These are phyloP conservation scores for Synchytrium microbalum DNA, from an alignment of 371 early-diverging fungal species.

Conservation along the genomic window DNA sequence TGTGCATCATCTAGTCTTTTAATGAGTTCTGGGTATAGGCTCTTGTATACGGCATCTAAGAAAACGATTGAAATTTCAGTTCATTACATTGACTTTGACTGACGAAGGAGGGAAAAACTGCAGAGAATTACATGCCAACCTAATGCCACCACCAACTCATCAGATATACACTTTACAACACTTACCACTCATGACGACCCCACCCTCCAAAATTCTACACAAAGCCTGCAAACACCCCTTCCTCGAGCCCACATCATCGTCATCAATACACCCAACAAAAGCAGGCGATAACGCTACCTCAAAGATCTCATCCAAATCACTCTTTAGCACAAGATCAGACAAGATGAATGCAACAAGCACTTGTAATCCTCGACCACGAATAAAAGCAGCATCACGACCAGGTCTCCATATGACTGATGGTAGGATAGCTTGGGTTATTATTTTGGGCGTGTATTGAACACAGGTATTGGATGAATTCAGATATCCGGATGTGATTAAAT, in stretches of 20 bases:
- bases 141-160: too few relatives aligned
- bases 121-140: background rate
- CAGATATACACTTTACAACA: slow-evolving; percentile 2
- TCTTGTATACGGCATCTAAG: slow-evolving; percentile 24
- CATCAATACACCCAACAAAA: slow-evolving; percentile 28
- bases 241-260: slow-evolving; percentile 29
- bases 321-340: background rate
- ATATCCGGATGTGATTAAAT: slow-evolving; percentile 7
- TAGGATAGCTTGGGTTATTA: slow-evolving; percentile 20
- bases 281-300: slow-evolving; percentile 7
- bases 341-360: slow-evolving; percentile 16
- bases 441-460: background rate
- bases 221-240: slow-evolving; percentile 15
- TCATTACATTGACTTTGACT: background rate
- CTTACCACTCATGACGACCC: slow-evolving; percentile 13
- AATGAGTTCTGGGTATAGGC: slow-evolving; percentile 37
- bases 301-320: slow-evolving; percentile 12
- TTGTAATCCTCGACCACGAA: slow-evolving; percentile 25
- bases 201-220: slow-evolving; percentile 13
- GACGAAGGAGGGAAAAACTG: background rate
- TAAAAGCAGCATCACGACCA: slow-evolving; percentile 24
- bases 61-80: slow-evolving; percentile 7
- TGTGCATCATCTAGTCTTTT: slow-evolving; percentile 45
- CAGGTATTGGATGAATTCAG: background rate
- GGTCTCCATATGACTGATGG: slow-evolving; percentile 30